Conservation (phyloP, 2,329 filamentous ascomycete genomes). For the Neoarthrinium moseri region DNA sequence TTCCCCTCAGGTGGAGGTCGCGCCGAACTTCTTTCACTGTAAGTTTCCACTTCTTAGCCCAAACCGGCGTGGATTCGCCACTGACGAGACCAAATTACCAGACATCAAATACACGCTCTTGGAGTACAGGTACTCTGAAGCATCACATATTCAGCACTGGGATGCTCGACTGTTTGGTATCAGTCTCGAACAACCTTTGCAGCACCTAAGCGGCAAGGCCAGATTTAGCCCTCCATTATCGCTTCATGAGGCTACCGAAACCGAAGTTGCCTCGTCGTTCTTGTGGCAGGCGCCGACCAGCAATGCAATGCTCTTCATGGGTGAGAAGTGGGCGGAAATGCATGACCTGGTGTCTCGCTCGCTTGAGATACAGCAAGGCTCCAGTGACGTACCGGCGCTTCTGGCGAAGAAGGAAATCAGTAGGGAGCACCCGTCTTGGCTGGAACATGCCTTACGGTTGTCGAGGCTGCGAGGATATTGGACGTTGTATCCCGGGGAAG, state of each 20-base stretch:
- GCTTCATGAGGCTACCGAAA: slow-evolving; percentile 22
- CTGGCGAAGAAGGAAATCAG: slow-evolving; percentile 46
- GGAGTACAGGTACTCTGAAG: slow-evolving; percentile 70
- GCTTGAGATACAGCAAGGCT: slow-evolving; percentile 43
- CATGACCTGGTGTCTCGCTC: slow-evolving; percentile 74
- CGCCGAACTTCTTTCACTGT: slow-evolving; percentile 80
- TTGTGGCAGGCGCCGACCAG: slow-evolving; percentile 84
- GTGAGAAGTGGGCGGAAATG: slow-evolving; percentile 82
- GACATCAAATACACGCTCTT: slow-evolving; percentile 76
- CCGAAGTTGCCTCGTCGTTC: slow-evolving; percentile 55
- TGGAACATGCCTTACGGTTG: slow-evolving; percentile 70
- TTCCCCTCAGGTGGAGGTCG: slow-evolving; percentile 77
- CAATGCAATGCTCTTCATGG: slow-evolving; percentile 79
- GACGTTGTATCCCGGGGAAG: slow-evolving; percentile 72
- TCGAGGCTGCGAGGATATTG: slow-evolving; percentile 75
- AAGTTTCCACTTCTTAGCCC: slow-evolving; percentile 20
- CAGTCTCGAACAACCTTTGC: slow-evolving; percentile 71
- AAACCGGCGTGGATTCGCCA: neutral
- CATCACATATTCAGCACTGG: slow-evolving; percentile 41
- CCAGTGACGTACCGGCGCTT: slow-evolving; percentile 35
- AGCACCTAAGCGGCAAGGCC: slow-evolving; percentile 59
- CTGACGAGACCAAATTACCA: slow-evolving; percentile 19
- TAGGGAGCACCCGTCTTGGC: slow-evolving; percentile 28
- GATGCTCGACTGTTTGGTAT: slow-evolving; percentile 68
- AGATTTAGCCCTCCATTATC: slow-evolving; percentile 46